Evolutionary conservation across 305 asterid genomes (phyloP), one percentile per base, ranked within the genome.

Genomic region (Euphrasia arctica): DNA sequence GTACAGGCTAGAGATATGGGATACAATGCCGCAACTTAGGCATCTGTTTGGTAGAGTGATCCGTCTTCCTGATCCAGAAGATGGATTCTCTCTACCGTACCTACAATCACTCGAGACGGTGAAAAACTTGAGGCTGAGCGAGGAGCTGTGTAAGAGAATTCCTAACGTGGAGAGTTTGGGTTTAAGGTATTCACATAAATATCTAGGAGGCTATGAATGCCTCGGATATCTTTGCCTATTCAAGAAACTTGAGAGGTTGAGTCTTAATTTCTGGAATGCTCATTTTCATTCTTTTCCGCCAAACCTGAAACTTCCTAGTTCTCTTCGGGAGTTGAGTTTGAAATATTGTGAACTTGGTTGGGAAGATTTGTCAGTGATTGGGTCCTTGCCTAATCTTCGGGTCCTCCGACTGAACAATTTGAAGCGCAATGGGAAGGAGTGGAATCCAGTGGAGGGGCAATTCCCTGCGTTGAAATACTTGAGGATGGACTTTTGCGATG

Each of bases 301-400:
- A 25, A 54, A 54, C 22, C 31, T 54, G 25, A 55, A 6, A 25
- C n/a, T 55, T n/a, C 60, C 60, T 9, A 1, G 14, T 27, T 55
- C 60, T 13, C 13, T 55, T 31, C 28, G 9, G 15, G 28, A 55
- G 60, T 55, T 55, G 60, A 9, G 34, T 25, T 55, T 55, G 12
- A 0, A 0, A 7, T 14, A 25, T 25, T 25, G 27, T 25, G 27
- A 25, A 25, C 27, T 25, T 25, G 27, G 27, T 25, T 68, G 77
- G 78, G 64, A 68, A 45, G 68, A 59, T 6, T 42, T 64, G 62
- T 1, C 32, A 10, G 12, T 29, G 11, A 5, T 66, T 57, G 58
- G 70, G 6, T 41, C 13, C 3, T 34, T 67, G 60, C 66, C 54
- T 45, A 59, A 68, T 22, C 72, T 49, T 60, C 54, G 60, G 25